These are phyloP conservation scores for Ceratobasidium sp. DNA, from an alignment of 1,284 basidiomycete genomes.

Conservation along the genomic window DNA sequence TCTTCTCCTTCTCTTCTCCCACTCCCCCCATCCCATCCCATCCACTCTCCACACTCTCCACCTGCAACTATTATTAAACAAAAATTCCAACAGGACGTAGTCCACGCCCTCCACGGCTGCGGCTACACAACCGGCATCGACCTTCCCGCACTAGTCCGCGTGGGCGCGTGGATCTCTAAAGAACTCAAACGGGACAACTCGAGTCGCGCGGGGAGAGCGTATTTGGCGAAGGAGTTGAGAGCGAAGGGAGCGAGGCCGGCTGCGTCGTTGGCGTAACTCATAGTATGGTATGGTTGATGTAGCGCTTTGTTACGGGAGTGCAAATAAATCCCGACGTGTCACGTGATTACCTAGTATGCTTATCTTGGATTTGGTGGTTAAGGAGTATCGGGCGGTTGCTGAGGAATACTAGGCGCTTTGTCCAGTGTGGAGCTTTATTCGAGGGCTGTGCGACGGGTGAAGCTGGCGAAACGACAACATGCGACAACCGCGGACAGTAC, in stretches of 20 bases:
- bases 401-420: too few species aligned
- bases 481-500: too few species aligned
- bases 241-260: slow-evolving; percentile 55
- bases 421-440: too few species aligned
- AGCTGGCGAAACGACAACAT: too few species aligned
- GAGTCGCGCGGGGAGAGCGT: slow-evolving; percentile 86
- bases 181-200: slow-evolving; percentile 76
- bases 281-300: too few species aligned
- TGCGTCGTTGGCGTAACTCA: neutral
- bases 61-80: neutral
- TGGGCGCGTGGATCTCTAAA: slow-evolving; percentile 85
- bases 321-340: too few species aligned
- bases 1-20: neutral
- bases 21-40: neutral
- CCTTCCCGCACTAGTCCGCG: slow-evolving; percentile 75
- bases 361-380: too few species aligned
- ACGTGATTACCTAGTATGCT: too few species aligned
- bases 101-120: slow-evolving; percentile 84
- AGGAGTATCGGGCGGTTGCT: too few species aligned
- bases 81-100: slow-evolving; percentile 68
- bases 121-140: slow-evolving; percentile 78
- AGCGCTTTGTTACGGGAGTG: too few species aligned
- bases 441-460: too few species aligned
- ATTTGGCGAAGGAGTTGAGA: slow-evolving; percentile 67
- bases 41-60: neutral